Evolutionary conservation across 1,284 basidiomycete species (phyloP).

Genomic region (Somion occarium): DNA sequence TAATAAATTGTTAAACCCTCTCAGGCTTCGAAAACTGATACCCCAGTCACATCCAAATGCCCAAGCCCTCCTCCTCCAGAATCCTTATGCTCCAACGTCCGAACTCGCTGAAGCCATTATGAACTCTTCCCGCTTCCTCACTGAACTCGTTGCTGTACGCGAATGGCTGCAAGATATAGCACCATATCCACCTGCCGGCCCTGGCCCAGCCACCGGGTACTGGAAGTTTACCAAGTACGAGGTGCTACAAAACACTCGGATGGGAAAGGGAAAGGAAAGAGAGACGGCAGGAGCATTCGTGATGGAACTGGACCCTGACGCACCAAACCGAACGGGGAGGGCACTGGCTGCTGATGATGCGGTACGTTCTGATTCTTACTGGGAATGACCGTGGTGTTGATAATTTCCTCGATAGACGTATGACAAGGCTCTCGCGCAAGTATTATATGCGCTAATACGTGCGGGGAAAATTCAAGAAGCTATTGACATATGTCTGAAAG

Average conservation of each 20-base stretch:
- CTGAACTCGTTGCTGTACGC: conserved; percentile 72
- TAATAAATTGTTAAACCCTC: too few relatives aligned
- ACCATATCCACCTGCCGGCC: conserved; percentile 40
- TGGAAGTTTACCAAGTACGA: conserved; percentile 77
- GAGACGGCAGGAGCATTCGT: conserved; percentile 47
- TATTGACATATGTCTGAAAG: conserved; percentile 76
- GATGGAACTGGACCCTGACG: conserved; percentile 71
- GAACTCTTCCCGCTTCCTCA: conserved; percentile 56
- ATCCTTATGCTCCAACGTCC: conserved; percentile 75
- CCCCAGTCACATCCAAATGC: conserved; percentile 41
- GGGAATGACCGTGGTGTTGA: too few relatives aligned
- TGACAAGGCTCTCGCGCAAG: conserved; percentile 71
- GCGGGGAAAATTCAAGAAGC: conserved; percentile 83
- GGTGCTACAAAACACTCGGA: conserved; percentile 60
- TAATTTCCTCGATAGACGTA: conserved; percentile 65
- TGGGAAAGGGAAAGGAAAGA: conserved; percentile 30
- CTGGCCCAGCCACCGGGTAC: conserved; percentile 74
- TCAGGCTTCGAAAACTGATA: conserved; percentile 60
- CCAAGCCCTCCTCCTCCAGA: conserved; percentile 50
- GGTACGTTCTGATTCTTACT: conserved; percentile 50
- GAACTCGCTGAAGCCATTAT: conserved; percentile 70
- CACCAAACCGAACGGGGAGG: conserved; percentile 42
- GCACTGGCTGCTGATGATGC: conserved; percentile 68
- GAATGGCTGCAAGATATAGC: conserved; percentile 82
- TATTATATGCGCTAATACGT: conserved; percentile 75